Evolutionary conservation across 805 yeast species (phyloP), one percentile per base, ranked within the genome.

Genomic region (Candida parachauliodes): DNA sequence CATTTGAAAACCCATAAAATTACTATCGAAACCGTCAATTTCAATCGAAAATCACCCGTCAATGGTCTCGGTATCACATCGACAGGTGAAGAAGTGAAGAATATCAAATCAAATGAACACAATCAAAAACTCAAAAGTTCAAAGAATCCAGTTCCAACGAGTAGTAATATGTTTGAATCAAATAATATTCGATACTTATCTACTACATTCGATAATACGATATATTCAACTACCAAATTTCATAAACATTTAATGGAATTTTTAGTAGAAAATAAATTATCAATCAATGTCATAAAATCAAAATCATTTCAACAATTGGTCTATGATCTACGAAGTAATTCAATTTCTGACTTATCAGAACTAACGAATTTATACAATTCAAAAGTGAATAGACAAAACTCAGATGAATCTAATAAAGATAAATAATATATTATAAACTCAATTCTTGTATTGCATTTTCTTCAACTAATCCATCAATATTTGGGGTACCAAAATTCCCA

Each of bases 1-100:
- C 82, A 77, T 49, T 55, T 77, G 45, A 68, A 70, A 44, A 74
- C 80, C 3, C 82, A 77, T 48, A 73, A 72, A 54, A 60, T 75
- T 16, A 54, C 54, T 20, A 63, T 55, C 36, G 61, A 59, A 7
- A 58, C 70, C 19, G 54, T 65, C 28, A 74, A 73, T 44, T 56
- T 64, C 24, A 49, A 69, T 23, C 50, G 79, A 30, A 47, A 59
- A 38, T 57, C 53, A 5, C 66, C 70, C 1, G 52, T 63, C 11
- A 70, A 66, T 43, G 65, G 70, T 1, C 53, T 51, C 37, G 69
- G 68, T 17, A 55, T 57, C 24, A 54, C 65, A 0, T 60, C 56
- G 41, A 59, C 59, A 36, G 54, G 53, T 22, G 50, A 21, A 21
- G 10, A 7, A 7, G 48, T 44, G 70, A 65, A 23, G 40, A 44